phyloP scores from a whole-genome alignment of 2,329 filamentous ascomycete species.

The Arachnomyces sp. region DNA sequence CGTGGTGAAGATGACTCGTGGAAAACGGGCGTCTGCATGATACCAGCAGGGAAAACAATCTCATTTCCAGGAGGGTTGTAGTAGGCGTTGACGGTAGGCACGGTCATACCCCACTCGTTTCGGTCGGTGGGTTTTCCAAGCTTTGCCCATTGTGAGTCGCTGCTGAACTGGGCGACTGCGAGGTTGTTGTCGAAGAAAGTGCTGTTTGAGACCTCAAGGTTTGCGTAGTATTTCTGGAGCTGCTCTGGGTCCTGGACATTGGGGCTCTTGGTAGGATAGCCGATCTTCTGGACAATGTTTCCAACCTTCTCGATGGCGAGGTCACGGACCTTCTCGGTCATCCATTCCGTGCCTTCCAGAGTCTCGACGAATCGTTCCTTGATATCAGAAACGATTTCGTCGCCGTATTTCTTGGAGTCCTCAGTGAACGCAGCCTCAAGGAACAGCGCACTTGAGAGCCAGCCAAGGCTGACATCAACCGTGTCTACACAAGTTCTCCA shows the following conservation, averaged over 20 bases:
- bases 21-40: conserved; percentile 62
- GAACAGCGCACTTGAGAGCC: conserved; percentile 64
- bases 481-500: conserved; percentile 57
- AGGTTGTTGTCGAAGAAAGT: conserved; percentile 53
- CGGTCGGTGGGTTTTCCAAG: conserved; percentile 54
- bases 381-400: conserved; percentile 62
- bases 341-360: conserved; percentile 53
- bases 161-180: conserved; percentile 41
- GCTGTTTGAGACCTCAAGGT: conserved; percentile 42
- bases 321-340: conserved; percentile 52
- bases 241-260: conserved; percentile 51
- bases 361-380: conserved; percentile 58
- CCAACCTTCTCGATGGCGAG: conserved; percentile 57
- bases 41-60: conserved; percentile 61
- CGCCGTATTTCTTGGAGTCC: conserved; percentile 57
- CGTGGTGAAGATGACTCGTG: conserved; percentile 50
- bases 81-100: conserved; percentile 57
- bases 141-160: conserved; percentile 46
- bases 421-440: conserved; percentile 60
- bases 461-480: conserved; percentile 52
- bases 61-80: conserved; percentile 58
- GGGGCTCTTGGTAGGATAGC: conserved; percentile 56
- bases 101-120: conserved; percentile 53
- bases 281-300: conserved; percentile 61
- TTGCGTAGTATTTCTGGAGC: conserved; percentile 50